Evolutionary conservation across 176 grass and related monocot species (phyloP).

Genomic region (Elaeis guineensis): DNA sequence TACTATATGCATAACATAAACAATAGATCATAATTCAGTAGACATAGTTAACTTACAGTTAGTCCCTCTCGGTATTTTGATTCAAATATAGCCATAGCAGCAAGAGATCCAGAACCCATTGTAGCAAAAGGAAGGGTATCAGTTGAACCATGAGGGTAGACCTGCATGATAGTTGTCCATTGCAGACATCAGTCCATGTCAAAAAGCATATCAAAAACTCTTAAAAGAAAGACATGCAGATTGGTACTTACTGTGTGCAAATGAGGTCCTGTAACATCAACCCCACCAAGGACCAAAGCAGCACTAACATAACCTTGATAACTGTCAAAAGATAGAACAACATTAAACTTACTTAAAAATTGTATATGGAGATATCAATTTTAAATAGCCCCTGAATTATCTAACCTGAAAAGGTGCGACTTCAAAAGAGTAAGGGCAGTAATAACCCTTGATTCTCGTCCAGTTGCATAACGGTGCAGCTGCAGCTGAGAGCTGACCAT

Average conservation of each 20-base stretch:
- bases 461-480: conserved; percentile 89
- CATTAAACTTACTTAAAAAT: too few relatives aligned
- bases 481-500: conserved; percentile 97
- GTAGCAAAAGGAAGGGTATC: conserved; percentile 97
- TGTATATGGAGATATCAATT: too few relatives aligned
- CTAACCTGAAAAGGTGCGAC: conserved; percentile 79
- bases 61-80: conserved; percentile 84
- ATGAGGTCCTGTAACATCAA: conserved; percentile 84
- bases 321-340: conserved; percentile 20
- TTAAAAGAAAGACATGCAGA: too few relatives aligned
- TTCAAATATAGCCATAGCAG: conserved; percentile 90
- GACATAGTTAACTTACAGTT: conserved; percentile 42
- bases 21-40: not conserved
- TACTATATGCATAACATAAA: too few relatives aligned
- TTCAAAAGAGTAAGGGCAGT: conserved; percentile 85
- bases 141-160: conserved; percentile 90
- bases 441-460: conserved; percentile 83
- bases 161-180: conserved; percentile 27
- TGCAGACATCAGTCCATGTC: too few relatives aligned
- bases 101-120: conserved; percentile 98
- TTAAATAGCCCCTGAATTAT: too few relatives aligned
- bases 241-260: conserved; percentile 57
- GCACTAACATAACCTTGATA: conserved; percentile 96
- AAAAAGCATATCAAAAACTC: too few relatives aligned
- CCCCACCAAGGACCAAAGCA: conserved; percentile 81